These are phyloP conservation scores for Flueggea neowawraea DNA, from an alignment of 441 rosid genomes.

Conservation along the genomic window DNA sequence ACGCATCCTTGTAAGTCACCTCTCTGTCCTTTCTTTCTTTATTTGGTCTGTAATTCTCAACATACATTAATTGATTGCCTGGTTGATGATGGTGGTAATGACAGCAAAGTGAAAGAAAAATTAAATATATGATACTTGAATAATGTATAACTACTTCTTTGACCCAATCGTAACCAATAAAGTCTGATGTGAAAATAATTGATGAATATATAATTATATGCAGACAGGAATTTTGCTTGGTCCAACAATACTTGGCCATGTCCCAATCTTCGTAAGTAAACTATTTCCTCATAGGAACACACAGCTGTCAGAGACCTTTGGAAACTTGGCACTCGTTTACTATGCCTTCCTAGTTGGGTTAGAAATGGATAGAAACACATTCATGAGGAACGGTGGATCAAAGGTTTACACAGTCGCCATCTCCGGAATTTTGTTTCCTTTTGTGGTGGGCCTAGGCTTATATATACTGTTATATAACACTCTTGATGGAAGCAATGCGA, in stretches of 20 bases:
- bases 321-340: conserved; percentile 48
- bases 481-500: not conserved
- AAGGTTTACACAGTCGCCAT: conserved; percentile 39
- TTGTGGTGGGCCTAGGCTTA: conserved; percentile 26
- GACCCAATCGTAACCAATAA: no score
- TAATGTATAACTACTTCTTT: no score
- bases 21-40: no score
- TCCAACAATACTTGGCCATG: conserved; percentile 30
- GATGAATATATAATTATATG: not conserved
- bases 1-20: conserved; percentile 1
- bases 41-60: no score
- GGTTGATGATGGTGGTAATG: no score
- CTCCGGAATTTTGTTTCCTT: conserved; percentile 44
- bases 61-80: no score
- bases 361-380: conserved; percentile 42
- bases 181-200: no score
- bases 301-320: conserved; percentile 52
- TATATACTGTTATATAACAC: conserved; percentile 16
- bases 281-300: conserved; percentile 36
- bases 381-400: conserved; percentile 20
- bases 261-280: fast-evolving
- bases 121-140: no score
- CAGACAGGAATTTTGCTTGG: conserved; percentile 56
- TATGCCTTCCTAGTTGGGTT: conserved; percentile 59
- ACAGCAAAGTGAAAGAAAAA: no score